These are phyloP conservation scores for Hericium rajendrae DNA, from an alignment of 768 basidiomycete species.

Conservation along the genomic window DNA sequence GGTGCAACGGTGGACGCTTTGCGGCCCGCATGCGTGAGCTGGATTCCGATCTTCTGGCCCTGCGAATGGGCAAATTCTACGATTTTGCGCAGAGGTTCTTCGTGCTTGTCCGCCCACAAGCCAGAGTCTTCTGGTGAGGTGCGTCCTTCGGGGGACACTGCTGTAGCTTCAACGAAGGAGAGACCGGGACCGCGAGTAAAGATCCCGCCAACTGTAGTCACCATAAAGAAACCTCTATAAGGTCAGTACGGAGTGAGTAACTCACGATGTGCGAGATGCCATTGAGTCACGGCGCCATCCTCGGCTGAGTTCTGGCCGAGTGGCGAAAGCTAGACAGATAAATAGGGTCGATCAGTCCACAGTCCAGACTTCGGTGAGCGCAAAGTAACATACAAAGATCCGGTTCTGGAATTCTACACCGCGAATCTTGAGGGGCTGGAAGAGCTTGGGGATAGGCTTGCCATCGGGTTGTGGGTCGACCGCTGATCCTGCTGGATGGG, in stretches of 20 bases:
- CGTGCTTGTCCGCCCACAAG: conserved; percentile 55
- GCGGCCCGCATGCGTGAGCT: conserved; percentile 70
- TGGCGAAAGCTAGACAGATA: conserved; percentile 2
- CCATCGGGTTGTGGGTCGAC: conserved; percentile 31
- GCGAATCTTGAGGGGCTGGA: conserved; percentile 34
- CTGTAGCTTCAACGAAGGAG: conserved; percentile 57
- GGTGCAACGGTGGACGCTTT: conserved; percentile 59
- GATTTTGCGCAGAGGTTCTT: conserved; percentile 34
- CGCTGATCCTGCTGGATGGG: conserved; percentile 34
- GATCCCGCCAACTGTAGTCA: conserved; percentile 18
- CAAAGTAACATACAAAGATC: conserved; percentile 13
- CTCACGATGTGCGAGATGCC: conserved; percentile 4
- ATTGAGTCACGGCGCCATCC: background rate
- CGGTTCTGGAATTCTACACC: conserved; percentile 23
- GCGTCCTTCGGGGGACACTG: conserved; percentile 50
- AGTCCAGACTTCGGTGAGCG: too few relatives aligned
- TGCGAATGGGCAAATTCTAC: conserved; percentile 68
- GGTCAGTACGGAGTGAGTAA: background rate
- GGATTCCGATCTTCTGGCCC: conserved; percentile 63
- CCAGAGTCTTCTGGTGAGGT: conserved; percentile 55
- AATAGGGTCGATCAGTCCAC: background rate
- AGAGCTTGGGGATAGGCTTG: conserved; percentile 22
- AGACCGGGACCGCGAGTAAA: conserved; percentile 45
- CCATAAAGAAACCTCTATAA: too few relatives aligned
- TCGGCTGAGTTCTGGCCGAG: background rate